A percentile compares a stretch with the other conserved stretches of the same genome.
Evolutionary conservation across 163 green algal species (phyloP).

Genomic region (Volvox carteri): DNA sequence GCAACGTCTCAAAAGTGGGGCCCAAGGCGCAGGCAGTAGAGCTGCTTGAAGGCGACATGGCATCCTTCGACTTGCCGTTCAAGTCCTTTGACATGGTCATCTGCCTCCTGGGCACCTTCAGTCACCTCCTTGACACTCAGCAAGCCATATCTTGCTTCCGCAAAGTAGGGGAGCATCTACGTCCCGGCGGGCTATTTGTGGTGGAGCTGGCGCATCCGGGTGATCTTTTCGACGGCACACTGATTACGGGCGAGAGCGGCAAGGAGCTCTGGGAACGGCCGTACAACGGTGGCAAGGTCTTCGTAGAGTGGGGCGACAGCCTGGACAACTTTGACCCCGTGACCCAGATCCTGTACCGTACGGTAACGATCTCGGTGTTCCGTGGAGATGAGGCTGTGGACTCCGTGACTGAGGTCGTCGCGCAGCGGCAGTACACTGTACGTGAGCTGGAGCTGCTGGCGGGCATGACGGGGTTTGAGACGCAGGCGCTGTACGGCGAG

Average conservation of each 20-base stretch:
- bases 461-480: slow-evolving; percentile 55
- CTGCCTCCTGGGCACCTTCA: slow-evolving; percentile 73
- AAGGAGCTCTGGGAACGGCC: slow-evolving; percentile 67
- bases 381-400: slow-evolving; percentile 61
- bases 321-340: slow-evolving; percentile 73
- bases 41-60: slow-evolving; percentile 55
- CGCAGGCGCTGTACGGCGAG: slow-evolving; percentile 68
- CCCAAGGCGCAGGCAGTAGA: not conserved
- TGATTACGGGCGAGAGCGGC: slow-evolving; percentile 61
- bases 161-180: slow-evolving; percentile 48
- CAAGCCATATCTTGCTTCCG: slow-evolving; percentile 54
- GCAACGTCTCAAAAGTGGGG: not conserved
- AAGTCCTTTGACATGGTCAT: slow-evolving; percentile 65
- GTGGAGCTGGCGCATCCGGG: slow-evolving; percentile 74
- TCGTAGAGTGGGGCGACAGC: slow-evolving; percentile 74
- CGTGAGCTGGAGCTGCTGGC: slow-evolving; percentile 72
- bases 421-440: slow-evolving; percentile 68
- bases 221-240: slow-evolving; percentile 73
- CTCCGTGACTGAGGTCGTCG: slow-evolving; percentile 66
- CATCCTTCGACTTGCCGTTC: slow-evolving; percentile 17
- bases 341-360: slow-evolving; percentile 71
- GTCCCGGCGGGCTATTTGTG: slow-evolving; percentile 65
- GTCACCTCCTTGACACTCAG: slow-evolving; percentile 68
- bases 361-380: slow-evolving; percentile 66
- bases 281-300: slow-evolving; percentile 54